Evolutionary conservation across 208 protist genomes (phyloP).

Genomic region (Trypanosoma boissoni): DNA sequence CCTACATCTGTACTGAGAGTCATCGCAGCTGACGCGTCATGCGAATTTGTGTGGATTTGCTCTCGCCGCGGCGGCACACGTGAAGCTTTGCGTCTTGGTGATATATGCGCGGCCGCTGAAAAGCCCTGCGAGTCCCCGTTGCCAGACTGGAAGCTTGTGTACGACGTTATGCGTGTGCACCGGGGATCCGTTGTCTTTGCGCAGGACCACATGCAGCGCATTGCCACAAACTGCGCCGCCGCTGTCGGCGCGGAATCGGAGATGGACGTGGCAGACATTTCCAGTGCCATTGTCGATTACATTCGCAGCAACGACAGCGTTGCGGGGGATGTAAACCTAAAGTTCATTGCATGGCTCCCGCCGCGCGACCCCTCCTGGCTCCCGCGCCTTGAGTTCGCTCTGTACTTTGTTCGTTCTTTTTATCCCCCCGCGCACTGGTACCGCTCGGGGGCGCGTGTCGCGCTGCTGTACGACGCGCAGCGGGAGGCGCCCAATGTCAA

Average conservation of each 20-base stretch:
- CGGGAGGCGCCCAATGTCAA: conserved; percentile 71
- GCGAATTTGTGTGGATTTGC: background rate
- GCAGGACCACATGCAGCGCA: conserved; percentile 49
- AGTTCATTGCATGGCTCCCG: conserved; percentile 70
- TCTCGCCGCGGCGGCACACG: background rate
- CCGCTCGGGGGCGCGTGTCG: conserved; percentile 40
- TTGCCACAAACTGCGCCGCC: conserved; percentile 32
- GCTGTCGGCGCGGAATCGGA: background rate
- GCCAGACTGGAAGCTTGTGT: conserved; percentile 31
- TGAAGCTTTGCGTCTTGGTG: no score
- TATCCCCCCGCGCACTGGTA: conserved; percentile 74
- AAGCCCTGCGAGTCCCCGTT: background rate
- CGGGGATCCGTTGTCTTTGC: conserved; percentile 42
- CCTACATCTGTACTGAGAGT: conserved; percentile 2
- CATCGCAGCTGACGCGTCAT: conserved; percentile 22
- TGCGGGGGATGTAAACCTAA: conserved; percentile 52
- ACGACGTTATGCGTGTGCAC: conserved; percentile 74
- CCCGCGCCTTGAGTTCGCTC: conserved; percentile 9
- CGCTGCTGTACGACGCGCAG: conserved; percentile 61
- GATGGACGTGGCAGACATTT: background rate
- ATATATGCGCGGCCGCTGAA: conserved; percentile 4
- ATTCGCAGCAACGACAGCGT: conserved; percentile 11
- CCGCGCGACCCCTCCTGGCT: no score
- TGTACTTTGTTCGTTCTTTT: conserved; percentile 64
- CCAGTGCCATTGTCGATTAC: conserved; percentile 24